Evolutionary conservation across 1,284 basidiomycete genomes (phyloP), one percentile per base, ranked within the genome.

Genomic region (Porodaedalea pini): DNA sequence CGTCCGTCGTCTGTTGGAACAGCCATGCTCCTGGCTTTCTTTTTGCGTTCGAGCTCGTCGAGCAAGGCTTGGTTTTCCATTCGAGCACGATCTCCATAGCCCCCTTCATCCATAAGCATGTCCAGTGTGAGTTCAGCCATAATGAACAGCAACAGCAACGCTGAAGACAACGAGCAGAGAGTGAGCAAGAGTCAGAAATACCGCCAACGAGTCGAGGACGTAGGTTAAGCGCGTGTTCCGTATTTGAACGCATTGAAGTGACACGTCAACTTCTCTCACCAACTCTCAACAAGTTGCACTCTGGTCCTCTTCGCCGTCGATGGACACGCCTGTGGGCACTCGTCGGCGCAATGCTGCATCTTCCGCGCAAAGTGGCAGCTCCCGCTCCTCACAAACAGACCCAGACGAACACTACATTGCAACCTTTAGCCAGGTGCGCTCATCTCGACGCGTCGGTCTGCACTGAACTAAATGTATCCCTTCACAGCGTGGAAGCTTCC

Each of bases 1-100:
- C 90, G 88, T 65, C 82, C 86, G 72, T 99, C 97, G 70, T 98
- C 95, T 6, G 97, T 99, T 4, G 97, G 97, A 3, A 99, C 93
- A 13, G 95, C 95, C 73, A 98, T 83, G 59, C 79, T 88, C 61
- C 96, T 82, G n/a, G 94, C 90, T 66, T 92, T 86, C 77, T 94
- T 96, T 79, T 94, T 96, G 64, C 93, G 82, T 70, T 97, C 94
- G n/a, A 98, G 82, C 71, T 95, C 92, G 69, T 94, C 90, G 54
- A 94, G 78, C 49, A 94, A 81, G 60, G 86, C 85, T 66, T 90
- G 85, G 75, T 93, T 90, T 70, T 90, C 88, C 45, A 82, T 68
- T 61, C 81, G 76, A 53, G 87, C 88, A 43, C 88, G 75, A 63
- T 90, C 88, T 19, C 55, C 67, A 63, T 86, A 88, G 68, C 83